phyloP scores from a whole-genome alignment of 1,139 yeast genomes.

The Geotrichum cucujoidarum region DNA sequence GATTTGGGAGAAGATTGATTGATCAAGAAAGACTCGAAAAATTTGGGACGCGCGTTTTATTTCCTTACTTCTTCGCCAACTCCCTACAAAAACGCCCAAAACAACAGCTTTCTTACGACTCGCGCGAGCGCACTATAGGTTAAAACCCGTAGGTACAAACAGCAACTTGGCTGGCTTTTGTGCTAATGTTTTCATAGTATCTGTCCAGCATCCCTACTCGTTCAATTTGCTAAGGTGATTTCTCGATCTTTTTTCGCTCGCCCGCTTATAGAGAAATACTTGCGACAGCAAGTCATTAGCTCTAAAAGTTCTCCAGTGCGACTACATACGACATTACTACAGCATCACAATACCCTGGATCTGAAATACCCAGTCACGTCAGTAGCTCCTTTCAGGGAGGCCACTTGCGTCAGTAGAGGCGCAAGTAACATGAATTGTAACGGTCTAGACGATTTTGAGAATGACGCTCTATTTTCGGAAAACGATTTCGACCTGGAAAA shows the following conservation, averaged over 20 bases:
- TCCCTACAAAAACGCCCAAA: neutral
- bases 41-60: constrained; percentile 5
- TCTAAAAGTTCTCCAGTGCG: no score
- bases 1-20: neutral
- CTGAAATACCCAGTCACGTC: no score
- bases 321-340: neutral
- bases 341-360: neutral
- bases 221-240: no score
- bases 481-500: constrained; percentile 4
- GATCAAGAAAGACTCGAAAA: neutral
- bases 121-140: no score
- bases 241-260: no score
- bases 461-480: neutral
- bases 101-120: no score
- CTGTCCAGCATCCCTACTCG: no score
- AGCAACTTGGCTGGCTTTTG: no score
- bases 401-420: neutral
- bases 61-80: neutral
- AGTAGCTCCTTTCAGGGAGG: neutral
- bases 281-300: no score
- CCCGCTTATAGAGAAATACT: no score
- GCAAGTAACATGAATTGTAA: constrained; percentile 1
- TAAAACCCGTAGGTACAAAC: no score
- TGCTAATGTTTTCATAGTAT: no score
- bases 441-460: neutral